Evolutionary conservation across 2,329 filamentous ascomycete species (phyloP).

Genomic region (Dactylellina drechsleri): DNA sequence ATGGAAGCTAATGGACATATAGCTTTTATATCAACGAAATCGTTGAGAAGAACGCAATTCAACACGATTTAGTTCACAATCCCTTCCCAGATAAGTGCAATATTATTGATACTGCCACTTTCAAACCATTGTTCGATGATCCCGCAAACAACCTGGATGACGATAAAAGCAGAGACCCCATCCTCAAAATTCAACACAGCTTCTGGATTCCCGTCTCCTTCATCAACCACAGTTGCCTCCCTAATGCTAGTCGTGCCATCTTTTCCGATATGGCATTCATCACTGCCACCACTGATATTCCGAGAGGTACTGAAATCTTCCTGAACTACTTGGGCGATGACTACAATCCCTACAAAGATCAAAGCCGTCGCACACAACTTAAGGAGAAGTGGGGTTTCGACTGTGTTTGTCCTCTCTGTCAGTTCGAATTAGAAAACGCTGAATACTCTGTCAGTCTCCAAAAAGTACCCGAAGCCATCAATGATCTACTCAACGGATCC

Average conservation of each 20-base stretch:
- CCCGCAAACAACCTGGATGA: neutral
- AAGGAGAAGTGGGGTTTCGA: constrained; percentile 15
- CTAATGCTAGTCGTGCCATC: constrained; percentile 31
- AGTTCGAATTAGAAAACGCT: constrained; percentile 12
- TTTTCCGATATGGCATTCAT: constrained; percentile 38
- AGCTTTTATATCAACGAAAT: constrained; percentile 43
- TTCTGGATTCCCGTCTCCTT: constrained; percentile 35
- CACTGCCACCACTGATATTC: constrained; percentile 19
- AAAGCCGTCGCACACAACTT: constrained; percentile 5
- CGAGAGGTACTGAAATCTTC: constrained; percentile 18
- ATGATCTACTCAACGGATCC: constrained; percentile 4
- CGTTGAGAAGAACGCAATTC: constrained; percentile 21
- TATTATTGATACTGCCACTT: constrained; percentile 12
- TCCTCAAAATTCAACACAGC: constrained; percentile 9
- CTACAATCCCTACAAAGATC: constrained; percentile 14
- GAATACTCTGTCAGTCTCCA: constrained; percentile 9
- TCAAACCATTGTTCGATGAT: neutral
- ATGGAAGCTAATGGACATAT: neutral
- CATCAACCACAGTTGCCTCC: constrained; percentile 46
- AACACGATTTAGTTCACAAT: constrained; percentile 14
- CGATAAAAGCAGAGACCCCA: neutral
- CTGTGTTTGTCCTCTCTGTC: constrained; percentile 29
- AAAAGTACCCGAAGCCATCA: constrained; percentile 15
- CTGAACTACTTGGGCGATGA: constrained; percentile 46
- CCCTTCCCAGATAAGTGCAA: constrained; percentile 4